Base-by-base conservation (phyloP, 768 basidiomycete genomes). In the Lactarius sanguifluus region DNA sequence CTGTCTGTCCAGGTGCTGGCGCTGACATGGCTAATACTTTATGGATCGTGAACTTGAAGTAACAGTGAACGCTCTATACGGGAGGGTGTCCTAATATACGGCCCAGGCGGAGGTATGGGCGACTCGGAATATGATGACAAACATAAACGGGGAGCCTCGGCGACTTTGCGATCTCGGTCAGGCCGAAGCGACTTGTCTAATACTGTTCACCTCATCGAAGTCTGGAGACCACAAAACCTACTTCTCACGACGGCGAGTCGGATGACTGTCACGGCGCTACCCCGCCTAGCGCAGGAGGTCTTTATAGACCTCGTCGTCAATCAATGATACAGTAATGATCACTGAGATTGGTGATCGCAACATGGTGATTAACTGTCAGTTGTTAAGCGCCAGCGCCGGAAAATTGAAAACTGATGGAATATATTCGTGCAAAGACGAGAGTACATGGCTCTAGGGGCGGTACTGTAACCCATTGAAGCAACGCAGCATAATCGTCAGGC, bases 11-110 rank as follows among this genome's bases (percentile, higher is more conserved):
- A 52, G 13, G 10, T 52, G 10, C 25, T 16, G 50, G 13, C 6
- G 5, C 55, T 9, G 67, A 23, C 65, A 69, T 61, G 50, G 16
- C 18, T 36, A 32, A 40, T 28, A n/a, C 38, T 61, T 57, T 52
- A 52, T 52, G 13, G 12, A 40, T 15, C 6, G 18, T 9, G n/a
- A 57, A 23, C 38, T 28, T 9, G n/a, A 45, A 23, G 50, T 28
- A n/a, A 13, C 43, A 43, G 57, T 32, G 36, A 13, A 25, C 13
- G 6, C 23, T 25, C 23, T n/a, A 47, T 47, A 28, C 12, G 23
- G n/a, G 23, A 25, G 23, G 2, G 47, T 13, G 23, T 52, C 23
- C 6, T 50, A 50, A 50, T 23, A 50, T 50, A 50, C 6, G 47
- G n/a, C 16, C 40, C 5, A 15, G 28, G 38, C 38, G 13, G 38